Evolutionary conservation across 164 flowering plant genomes (phyloP).

Genomic region (Euptelea pleiosperma): DNA sequence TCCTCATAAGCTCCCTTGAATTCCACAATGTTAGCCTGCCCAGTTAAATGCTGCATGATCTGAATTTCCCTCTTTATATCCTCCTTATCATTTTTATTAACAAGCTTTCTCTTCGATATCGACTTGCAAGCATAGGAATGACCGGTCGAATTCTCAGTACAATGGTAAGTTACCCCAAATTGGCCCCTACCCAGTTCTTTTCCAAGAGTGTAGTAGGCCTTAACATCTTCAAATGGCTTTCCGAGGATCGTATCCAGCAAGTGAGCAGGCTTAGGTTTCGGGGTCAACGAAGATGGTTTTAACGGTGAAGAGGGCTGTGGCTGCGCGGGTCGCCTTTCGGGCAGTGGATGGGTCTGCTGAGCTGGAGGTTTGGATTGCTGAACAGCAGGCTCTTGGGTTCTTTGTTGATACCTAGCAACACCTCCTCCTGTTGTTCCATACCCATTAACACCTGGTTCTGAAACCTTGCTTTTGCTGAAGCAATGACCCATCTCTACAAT

Average conservation of each 20-base stretch:
- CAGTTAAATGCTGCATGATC: constrained; percentile 91
- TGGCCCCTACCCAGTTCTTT: constrained; percentile 93
- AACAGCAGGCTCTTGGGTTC: constrained; percentile 15
- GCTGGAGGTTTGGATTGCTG: constrained; percentile 12
- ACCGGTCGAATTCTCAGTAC: constrained; percentile 64
- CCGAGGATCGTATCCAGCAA: constrained; percentile 63
- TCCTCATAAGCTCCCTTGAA: constrained; percentile 97
- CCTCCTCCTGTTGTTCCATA: constrained; percentile 2
- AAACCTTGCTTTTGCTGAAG: constrained; percentile 17
- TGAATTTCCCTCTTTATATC: constrained; percentile 90
- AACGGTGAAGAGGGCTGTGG: constrained; percentile 6
- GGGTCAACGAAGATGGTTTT: constrained; percentile 11
- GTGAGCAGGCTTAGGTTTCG: constrained; percentile 30
- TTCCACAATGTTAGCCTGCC: constrained; percentile 84
- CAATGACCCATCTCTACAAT: constrained; percentile 32
- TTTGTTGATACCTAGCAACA: constrained; percentile 1
- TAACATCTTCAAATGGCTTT: constrained; percentile 68
- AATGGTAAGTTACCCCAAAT: constrained; percentile 88
- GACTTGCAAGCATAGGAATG: constrained; percentile 77
- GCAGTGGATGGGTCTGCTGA: constrained; percentile 16
- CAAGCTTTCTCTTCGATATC: constrained; percentile 76
- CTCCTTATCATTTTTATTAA: constrained; percentile 66
- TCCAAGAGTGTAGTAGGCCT: constrained; percentile 48
- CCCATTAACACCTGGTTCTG: constrained; percentile 15
- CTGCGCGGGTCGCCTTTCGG: constrained; percentile 19